These are phyloP conservation scores for Penicillium robsamsonii DNA, from an alignment of 495 filamentous ascomycete species.

Conservation along the genomic window DNA sequence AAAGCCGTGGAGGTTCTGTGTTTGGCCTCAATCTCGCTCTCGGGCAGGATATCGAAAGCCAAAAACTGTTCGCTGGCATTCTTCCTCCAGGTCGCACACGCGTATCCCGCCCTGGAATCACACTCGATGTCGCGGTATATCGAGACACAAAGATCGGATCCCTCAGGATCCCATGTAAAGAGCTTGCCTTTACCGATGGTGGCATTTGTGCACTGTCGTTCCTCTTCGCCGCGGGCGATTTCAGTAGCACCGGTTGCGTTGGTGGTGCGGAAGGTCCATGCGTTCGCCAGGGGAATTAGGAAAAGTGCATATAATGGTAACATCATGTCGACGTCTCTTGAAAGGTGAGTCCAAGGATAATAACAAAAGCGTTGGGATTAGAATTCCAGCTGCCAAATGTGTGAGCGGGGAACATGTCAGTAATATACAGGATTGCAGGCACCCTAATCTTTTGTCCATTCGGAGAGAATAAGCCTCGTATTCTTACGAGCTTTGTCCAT, in stretches of 20 bases:
- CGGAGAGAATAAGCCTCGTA: slow-evolving; percentile 12
- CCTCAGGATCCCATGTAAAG: slow-evolving; percentile 23
- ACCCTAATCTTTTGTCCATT: not conserved
- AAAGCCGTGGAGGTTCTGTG: not conserved
- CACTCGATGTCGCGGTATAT: slow-evolving; percentile 21
- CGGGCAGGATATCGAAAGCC: slow-evolving; percentile 10
- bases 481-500: slow-evolving; percentile 9
- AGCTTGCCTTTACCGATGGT: slow-evolving; percentile 8
- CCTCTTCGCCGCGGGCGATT: slow-evolving; percentile 12
- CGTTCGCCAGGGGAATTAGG: slow-evolving; percentile 10
- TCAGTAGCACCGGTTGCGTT: slow-evolving; percentile 13
- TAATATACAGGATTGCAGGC: slow-evolving; percentile 2
- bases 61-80: slow-evolving; percentile 10
- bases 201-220: slow-evolving; percentile 13
- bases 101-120: slow-evolving; percentile 8
- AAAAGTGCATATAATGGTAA: slow-evolving; percentile 2
- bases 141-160: slow-evolving; percentile 15
- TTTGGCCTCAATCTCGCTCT: not conserved
- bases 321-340: not conserved
- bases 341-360: not conserved
- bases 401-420: not conserved
- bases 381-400: not conserved
- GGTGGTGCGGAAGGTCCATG: slow-evolving; percentile 24
- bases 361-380: not conserved
- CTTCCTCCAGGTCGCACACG: slow-evolving; percentile 16